Base-by-base conservation (phyloP, 306 rosid species). In the Rosa rugosa region DNA sequence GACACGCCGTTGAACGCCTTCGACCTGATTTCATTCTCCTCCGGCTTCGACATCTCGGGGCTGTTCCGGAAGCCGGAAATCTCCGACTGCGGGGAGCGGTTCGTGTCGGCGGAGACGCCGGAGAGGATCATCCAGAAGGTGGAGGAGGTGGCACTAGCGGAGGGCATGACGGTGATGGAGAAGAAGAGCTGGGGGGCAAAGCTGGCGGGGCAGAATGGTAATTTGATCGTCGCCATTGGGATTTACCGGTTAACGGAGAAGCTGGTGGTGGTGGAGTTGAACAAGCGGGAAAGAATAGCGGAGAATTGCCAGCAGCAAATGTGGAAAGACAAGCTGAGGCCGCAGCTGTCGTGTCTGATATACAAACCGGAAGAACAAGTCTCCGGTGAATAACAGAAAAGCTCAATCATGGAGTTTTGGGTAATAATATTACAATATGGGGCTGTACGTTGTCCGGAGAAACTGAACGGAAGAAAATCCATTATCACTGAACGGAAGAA, bases 221-320 rank as follows among this genome's bases (percentile, higher is more conserved):
- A 80, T 70, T 91, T 87, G 59, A 1, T 71, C 0, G 85, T 73
- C 0, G 1, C 75, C 0, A 27, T 92, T 0, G 77, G 82, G 56
- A 65, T 91, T 69, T 83, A 89, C 89, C 91, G 86, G 86, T 63
- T 94, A 69, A 95, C 99, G 82, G 91, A 84, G 36, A 81, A 84
- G 44, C 76, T 92, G 59, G 92, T 89, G 0, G 85, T 94, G 2
- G 88, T 94, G 22, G 93, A 91, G 80, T 42, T 87, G 5, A 84
- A 76, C 47, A 79, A 51, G 8, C 64, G 79, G 34, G 86, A 77
- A 18, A 75, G 71, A 40, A 80, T 20, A 22, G 62, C 1, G 0
- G 83, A 6, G 69, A 20, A 23, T 63, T 60, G 80, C 0, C 7
- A 9, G 6, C 4, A 8, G 9, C 50, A 60, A 2, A 80, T 85